phyloP scores from a whole-genome alignment of 805 yeast species.

The Pichia pseudocactophila region DNA sequence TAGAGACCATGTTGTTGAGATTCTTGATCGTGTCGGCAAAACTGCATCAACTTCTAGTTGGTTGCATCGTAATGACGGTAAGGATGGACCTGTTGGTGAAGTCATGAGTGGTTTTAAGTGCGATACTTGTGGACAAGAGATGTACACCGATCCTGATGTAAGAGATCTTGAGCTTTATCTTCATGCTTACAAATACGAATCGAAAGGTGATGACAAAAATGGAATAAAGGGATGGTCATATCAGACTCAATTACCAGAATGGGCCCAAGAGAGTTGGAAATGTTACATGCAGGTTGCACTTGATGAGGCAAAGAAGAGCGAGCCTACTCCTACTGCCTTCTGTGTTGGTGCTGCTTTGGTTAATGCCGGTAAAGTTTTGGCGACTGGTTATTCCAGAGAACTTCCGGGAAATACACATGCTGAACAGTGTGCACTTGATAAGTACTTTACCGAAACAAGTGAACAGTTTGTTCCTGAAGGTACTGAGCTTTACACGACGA shows the following conservation, averaged over 20 bases:
- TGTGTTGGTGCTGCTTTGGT: conserved; percentile 90
- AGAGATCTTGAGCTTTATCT: conserved; percentile 84
- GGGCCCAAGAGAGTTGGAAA: conserved; percentile 61
- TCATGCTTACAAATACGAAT: conserved; percentile 78
- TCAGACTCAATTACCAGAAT: conserved; percentile 66
- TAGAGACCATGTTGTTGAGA: conserved; percentile 33
- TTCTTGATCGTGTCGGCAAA: conserved; percentile 63
- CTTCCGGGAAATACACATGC: conserved; percentile 95
- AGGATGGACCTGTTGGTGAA: conserved; percentile 43
- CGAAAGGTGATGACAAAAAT: conserved; percentile 26
- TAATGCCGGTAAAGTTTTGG: conserved; percentile 53
- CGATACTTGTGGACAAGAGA: conserved; percentile 53
- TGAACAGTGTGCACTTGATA: conserved; percentile 86
- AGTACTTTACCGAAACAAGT: conserved; percentile 41
- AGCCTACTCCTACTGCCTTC: conserved; percentile 75
- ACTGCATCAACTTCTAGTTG: conserved; percentile 58
- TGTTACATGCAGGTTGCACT: conserved; percentile 70
- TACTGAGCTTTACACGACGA: conserved; percentile 80
- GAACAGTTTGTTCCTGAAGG: conserved; percentile 53
- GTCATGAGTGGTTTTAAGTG: conserved; percentile 46
- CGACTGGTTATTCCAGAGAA: conserved; percentile 85
- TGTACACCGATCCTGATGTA: conserved; percentile 83
- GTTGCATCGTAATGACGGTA: conserved; percentile 41
- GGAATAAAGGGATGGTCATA: conserved; percentile 50
- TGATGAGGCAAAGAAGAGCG: conserved; percentile 70